Conservation (phyloP, 208 protist species). For the Polymyxa betae region DNA sequence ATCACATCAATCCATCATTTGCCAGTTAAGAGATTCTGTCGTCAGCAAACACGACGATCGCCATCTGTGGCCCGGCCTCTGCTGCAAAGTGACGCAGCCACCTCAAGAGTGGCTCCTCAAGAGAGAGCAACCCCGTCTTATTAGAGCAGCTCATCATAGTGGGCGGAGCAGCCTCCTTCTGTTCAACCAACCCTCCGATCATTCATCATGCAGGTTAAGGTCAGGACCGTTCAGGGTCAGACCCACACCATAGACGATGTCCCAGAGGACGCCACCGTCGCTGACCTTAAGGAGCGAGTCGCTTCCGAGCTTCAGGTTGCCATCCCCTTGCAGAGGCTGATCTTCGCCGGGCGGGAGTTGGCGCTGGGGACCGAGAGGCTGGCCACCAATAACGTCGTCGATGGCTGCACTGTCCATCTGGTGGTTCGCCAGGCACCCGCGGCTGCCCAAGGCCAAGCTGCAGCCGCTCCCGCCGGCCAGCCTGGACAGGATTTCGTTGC, state of each 20-base stretch:
- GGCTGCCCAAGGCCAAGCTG: not conserved
- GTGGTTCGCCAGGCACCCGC: not conserved
- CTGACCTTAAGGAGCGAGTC: not conserved
- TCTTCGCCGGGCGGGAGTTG: constrained; percentile 20
- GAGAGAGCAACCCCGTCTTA: no score
- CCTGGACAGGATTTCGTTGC: not conserved
- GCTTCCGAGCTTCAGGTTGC: not conserved
- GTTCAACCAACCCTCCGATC: no score
- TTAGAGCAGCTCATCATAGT: no score
- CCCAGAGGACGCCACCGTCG: not conserved
- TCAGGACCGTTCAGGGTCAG: not conserved
- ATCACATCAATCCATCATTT: no score
- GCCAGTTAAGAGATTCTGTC: no score
- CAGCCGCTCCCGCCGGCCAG: not conserved
- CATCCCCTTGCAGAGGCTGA: not conserved
- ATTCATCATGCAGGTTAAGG: constrained; percentile 21
- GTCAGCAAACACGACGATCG: no score
- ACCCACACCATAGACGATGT: not conserved
- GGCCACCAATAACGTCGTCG: not conserved
- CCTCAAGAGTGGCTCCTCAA: no score
- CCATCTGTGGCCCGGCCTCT: no score
- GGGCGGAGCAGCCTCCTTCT: no score
- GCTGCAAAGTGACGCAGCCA: no score
- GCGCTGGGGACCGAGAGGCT: not conserved
- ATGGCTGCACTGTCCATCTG: constrained; percentile 13